These are phyloP conservation scores for Syzygium grande DNA, from an alignment of 345 rosid genomes.

Conservation along the genomic window DNA sequence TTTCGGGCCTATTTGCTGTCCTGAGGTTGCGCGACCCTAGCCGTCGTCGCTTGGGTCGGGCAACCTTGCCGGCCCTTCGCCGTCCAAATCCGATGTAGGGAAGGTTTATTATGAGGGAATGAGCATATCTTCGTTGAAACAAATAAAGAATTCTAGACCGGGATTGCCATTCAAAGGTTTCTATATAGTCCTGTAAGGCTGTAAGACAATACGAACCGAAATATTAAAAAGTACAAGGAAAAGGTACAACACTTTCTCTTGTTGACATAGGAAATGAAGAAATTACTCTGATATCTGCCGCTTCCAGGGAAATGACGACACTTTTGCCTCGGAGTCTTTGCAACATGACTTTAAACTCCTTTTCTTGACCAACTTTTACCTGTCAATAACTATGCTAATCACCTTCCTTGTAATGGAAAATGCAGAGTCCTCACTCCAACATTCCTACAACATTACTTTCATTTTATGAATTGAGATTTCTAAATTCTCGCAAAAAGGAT, in stretches of 20 bases:
- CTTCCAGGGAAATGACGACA: constrained; percentile 40
- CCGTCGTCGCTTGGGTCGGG: no score
- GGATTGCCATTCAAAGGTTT: constrained; percentile 7
- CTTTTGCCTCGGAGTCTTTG: constrained; percentile 33
- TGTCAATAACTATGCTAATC: neutral
- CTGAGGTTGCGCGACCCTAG: no score
- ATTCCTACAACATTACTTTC: neutral
- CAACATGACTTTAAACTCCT: constrained; percentile 29
- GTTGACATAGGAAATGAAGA: neutral
- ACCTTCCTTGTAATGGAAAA: neutral
- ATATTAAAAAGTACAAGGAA: neutral
- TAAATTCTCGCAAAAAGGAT: neutral
- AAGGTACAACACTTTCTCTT: neutral
- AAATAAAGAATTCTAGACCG: constrained; percentile 19
- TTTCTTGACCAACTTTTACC: constrained; percentile 33
- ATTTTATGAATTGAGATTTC: neutral
- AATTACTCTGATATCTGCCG: constrained; percentile 30
- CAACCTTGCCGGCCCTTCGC: no score
- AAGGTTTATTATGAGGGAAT: constrained; percentile 22
- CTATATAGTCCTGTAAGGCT: constrained; percentile 32
- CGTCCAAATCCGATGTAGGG: no score
- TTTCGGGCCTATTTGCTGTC: no score
- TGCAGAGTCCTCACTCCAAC: neutral
- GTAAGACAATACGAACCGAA: neutral
- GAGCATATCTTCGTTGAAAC: constrained; percentile 32